Conservation (phyloP, 345 rosid genomes). For the Melaleuca quinquenervia region DNA sequence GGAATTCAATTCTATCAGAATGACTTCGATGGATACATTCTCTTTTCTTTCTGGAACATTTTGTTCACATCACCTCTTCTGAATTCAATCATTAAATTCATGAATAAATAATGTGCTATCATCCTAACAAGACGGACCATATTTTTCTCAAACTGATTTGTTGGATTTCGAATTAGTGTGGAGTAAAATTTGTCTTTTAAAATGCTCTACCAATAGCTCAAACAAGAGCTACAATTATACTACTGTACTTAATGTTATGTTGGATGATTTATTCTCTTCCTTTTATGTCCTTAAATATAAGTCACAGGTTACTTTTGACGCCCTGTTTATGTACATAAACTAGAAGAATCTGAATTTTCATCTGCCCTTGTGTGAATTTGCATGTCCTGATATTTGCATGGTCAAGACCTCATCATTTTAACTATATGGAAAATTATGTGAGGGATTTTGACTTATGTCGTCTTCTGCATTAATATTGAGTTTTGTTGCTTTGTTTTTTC, state of each 20-base stretch:
- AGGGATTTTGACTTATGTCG: not conserved
- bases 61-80: not conserved
- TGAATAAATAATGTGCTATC: not conserved
- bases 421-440: not conserved
- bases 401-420: not conserved
- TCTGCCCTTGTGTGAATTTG: not conserved
- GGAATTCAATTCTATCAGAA: not conserved
- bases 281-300: not conserved
- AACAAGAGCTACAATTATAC: not conserved
- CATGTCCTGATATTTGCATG: not conserved
- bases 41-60: not conserved
- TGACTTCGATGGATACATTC: not conserved
- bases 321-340: not conserved
- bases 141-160: not conserved
- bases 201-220: not conserved
- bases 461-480: not conserved
- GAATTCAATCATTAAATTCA: not conserved
- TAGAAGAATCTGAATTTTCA: not conserved
- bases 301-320: not conserved
- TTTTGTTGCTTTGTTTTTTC: not conserved
- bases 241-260: not conserved
- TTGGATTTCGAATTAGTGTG: not conserved
- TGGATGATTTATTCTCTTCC: not conserved
- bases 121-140: not conserved
- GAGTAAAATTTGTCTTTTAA: not conserved